Conservation (phyloP, 495 filamentous ascomycete species). For the Oidiodendron maius region DNA sequence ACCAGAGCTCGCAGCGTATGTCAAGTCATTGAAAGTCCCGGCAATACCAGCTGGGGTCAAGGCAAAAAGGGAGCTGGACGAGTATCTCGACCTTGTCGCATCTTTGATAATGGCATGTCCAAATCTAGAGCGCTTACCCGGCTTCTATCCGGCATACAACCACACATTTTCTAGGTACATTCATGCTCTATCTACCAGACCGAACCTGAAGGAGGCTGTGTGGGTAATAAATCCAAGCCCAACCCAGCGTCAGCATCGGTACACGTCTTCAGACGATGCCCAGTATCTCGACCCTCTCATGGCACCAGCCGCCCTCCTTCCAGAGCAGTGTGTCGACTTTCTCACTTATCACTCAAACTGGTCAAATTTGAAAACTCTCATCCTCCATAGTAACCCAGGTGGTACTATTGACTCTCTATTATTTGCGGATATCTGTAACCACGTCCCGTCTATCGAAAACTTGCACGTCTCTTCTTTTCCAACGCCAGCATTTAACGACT, state of each 20-base stretch:
- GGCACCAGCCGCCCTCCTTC: constrained; percentile 12
- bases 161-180: constrained; percentile 70
- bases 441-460: constrained; percentile 63
- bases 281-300: constrained; percentile 6
- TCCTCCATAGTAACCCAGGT: constrained; percentile 61
- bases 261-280: constrained; percentile 7
- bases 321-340: constrained; percentile 60
- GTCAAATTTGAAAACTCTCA: constrained; percentile 65
- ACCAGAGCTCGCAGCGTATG: constrained; percentile 62
- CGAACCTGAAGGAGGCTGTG: constrained; percentile 66
- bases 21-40: constrained; percentile 69
- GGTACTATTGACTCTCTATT: constrained; percentile 59
- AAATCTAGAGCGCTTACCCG: constrained; percentile 70
- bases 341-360: constrained; percentile 65
- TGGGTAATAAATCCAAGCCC: constrained; percentile 62
- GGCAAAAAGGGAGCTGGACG: constrained; percentile 42
- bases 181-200: constrained; percentile 72
- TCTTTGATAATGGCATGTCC: constrained; percentile 84
- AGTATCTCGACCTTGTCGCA: constrained; percentile 67
- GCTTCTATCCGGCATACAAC: constrained; percentile 63
- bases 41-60: constrained; percentile 46
- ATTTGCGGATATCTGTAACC: constrained; percentile 61
- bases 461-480: constrained; percentile 72
- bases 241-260: constrained; percentile 21
- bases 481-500: constrained; percentile 65